Evolutionary conservation across 768 basidiomycete species (phyloP), one percentile per base, ranked within the genome.

Genomic region (Hericium erinaceus): DNA sequence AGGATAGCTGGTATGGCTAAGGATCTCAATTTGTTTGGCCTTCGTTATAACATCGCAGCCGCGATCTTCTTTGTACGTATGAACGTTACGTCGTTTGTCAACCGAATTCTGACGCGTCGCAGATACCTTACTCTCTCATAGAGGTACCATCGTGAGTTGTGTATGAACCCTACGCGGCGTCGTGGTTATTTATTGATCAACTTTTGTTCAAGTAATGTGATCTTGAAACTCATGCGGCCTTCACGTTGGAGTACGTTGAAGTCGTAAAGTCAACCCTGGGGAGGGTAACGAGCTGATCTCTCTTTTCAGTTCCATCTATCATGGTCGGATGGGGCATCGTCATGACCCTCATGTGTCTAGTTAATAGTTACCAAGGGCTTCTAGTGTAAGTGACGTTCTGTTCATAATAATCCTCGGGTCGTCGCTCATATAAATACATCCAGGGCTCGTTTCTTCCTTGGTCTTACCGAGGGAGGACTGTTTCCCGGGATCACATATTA

Each of bases 401-500:
- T 26, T 26, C 5, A 24, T 22, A 38, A 56, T 41, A 16, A 11
- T 12, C 48, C 49, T 6, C 15, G 7, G n/a, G 26, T 10, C 41
- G 4, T 22, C 51, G 40, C n/a, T 40, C 39, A 20, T 24, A 12
- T 12, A 28, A 2, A 22, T 40, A 10, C 13, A 18, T 24, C 40
- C 57, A 77, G 74, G 33, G 69, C 69, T 22, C 70, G 76, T 10
- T 26, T 75, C 44, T 74, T 80, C 60, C 72, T 80, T 13, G 80
- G 79, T 51, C 63, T 78, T 33, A 67, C 77, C 33, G 79, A 80
- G 62, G 76, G 73, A 48, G 80, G 81, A 15, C 15, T 63, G 37
- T 68, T 67, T 56, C 72, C 75, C 0, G 73, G 73, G 1, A 66
- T 76, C 56, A 71, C 70, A 2, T 79, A 76, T 56, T 75, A 72